Percentiles rank a stretch among this genome's conserved stretches.
Evolutionary conservation across 2,329 filamentous ascomycete species (phyloP).

Genomic region (Verticillium nonalfalfae): DNA sequence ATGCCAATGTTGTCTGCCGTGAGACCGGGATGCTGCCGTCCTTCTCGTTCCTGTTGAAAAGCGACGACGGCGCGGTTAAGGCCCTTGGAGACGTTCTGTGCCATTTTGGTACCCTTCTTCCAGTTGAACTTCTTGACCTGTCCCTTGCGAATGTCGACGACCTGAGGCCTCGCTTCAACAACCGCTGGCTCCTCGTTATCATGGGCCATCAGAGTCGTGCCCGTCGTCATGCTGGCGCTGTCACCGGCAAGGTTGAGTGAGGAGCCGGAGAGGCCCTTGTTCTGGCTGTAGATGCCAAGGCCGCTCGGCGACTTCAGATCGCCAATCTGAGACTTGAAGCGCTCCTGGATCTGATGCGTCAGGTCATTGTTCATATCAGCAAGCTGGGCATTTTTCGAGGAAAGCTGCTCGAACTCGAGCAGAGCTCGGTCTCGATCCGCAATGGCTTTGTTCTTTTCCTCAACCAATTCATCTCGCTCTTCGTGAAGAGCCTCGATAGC

Average conservation of each 20-base stretch:
- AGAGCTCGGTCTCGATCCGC: slow-evolving; percentile 88
- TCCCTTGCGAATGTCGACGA: slow-evolving; percentile 90
- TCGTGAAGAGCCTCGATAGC: slow-evolving; percentile 54
- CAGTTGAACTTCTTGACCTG: slow-evolving; percentile 97
- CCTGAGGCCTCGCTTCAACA: slow-evolving; percentile 73
- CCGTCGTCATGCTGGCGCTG: slow-evolving; percentile 46
- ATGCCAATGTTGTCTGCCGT: slow-evolving; percentile 60
- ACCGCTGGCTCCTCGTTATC: slow-evolving; percentile 59
- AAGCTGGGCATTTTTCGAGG: slow-evolving; percentile 88
- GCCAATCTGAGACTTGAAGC: slow-evolving; percentile 73
- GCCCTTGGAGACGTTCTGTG: slow-evolving; percentile 89
- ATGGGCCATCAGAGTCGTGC: slow-evolving; percentile 51
- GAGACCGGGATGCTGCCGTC: slow-evolving; percentile 47
- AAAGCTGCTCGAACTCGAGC: slow-evolving; percentile 92
- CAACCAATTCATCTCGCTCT: slow-evolving; percentile 74
- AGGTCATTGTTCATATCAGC: slow-evolving; percentile 94
- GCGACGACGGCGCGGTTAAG: slow-evolving; percentile 86
- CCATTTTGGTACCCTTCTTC: slow-evolving; percentile 94
- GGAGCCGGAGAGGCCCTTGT: slow-evolving; percentile 43
- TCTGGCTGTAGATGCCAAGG: slow-evolving; percentile 50
- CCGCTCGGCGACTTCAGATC: slow-evolving; percentile 45
- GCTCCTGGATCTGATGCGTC: slow-evolving; percentile 87
- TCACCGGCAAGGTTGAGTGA: slow-evolving; percentile 41
- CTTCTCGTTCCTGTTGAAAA: slow-evolving; percentile 50
- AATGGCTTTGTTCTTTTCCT: slow-evolving; percentile 77